phyloP scores from a whole-genome alignment of 2,329 filamentous ascomycete species.

The Botrytis medusae region DNA sequence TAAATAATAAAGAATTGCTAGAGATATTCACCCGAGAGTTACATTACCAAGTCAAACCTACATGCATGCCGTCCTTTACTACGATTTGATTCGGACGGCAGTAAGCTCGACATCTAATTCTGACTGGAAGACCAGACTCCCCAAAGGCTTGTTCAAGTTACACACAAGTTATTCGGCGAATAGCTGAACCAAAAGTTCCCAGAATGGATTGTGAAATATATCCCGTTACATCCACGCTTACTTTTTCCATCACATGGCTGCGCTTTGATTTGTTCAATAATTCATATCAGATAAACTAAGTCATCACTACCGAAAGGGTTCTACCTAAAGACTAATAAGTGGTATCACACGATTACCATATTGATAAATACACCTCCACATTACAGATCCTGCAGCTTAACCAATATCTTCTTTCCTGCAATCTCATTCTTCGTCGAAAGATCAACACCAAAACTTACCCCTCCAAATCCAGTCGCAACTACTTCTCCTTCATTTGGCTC shows the following conservation, averaged over 20 bases:
- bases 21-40: not conserved
- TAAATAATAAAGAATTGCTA: not conserved
- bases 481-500: slow-evolving; percentile 13
- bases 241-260: not conserved
- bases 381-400: slow-evolving; percentile 13
- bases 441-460: slow-evolving; percentile 13
- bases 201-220: not conserved
- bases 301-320: not conserved
- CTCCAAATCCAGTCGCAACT: slow-evolving; percentile 8
- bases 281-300: not conserved
- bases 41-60: not conserved
- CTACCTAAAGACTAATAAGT: not conserved
- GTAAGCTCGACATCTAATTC: not conserved
- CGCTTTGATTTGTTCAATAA: not conserved
- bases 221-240: too few species aligned
- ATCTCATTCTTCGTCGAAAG: slow-evolving; percentile 8
- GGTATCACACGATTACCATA: not conserved
- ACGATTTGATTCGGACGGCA: too few species aligned
- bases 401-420: slow-evolving; percentile 17
- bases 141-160: not conserved
- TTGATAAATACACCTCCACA: not conserved
- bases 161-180: not conserved
- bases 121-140: not conserved
- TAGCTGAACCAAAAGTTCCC: not conserved
- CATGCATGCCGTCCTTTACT: not conserved